Evolutionary conservation across 306 rosid species (phyloP), one percentile per base, ranked within the genome.

Genomic region (Alnus rubra): DNA sequence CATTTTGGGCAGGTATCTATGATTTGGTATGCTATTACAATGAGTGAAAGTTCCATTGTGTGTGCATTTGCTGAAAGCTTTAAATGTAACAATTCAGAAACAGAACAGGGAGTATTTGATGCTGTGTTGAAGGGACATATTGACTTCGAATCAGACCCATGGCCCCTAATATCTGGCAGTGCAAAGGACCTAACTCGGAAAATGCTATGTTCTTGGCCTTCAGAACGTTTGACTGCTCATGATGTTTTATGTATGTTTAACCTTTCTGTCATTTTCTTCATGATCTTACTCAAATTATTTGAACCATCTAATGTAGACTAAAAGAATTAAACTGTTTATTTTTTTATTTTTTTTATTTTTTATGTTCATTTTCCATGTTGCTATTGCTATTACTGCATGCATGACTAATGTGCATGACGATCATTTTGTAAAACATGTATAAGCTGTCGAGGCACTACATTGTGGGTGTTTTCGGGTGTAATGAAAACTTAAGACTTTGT

Each of bases 81-180:
- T 78, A 42, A 76, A 13, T 82, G 79, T 81, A 88, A 84, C 85
- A 86, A 74, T 76, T 73, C 88, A 94, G 98, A 94, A 87, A 94
- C 98, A 75, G 97, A 94, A 87, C 98, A 92, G 79, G 98, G 98
- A 65, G 92, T 94, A 82, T 92, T 94, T 71, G 97, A 94, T 86
- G 95, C 97, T 0, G 98, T 94, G 63, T 85, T 94, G 91, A 92
- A 94, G 90, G 98, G 97, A 68, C 87, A 90, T 69, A 89, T 94
- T 82, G 98, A 94, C 84, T 94, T 94, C 70, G 98, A 92, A 30
- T 94, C 98, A 47, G 96, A 92, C 16, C 98, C 98, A 18, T 94
- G 98, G 98, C 98, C 98, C 35, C 42, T 89, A 76, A 94, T 94
- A 80, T 92, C 98, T 64, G 86, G 86, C 50, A 92, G 96, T 58